Base-by-base conservation (phyloP, 225 moss, liverwort and hornwort species). In the Polytrichum commune region DNA sequence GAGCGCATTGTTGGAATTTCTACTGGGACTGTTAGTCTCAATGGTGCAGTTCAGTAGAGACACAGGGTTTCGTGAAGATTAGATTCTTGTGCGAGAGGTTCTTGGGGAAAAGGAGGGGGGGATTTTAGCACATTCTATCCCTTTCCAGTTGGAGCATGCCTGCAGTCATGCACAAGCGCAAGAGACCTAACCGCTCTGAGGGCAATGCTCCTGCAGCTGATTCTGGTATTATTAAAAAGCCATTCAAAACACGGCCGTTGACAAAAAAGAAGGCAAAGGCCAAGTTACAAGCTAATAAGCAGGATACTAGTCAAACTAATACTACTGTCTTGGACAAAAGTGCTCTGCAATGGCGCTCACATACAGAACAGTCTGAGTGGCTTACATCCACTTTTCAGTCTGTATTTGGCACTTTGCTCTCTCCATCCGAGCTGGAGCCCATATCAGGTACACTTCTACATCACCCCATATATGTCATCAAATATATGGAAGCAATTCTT, bases 311-410 rank as follows among this genome's bases (percentile, higher is more conserved):
- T 77, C 67, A 6, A 46, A 13, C 4, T 46, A 46, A 13, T 46
- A 46, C 46, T 13, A 73, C 29, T 74, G 66, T 67, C 22, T 73
- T 74, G 22, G 87, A 89, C 29, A 73, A 64, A 65, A 83, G 71
- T 54, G 82, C 67, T 5, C 66, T 93, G 67, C 86, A 93, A 69
- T 89, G 93, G 93, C 80, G 83, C 55, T 30, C 87, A 7, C 57
- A 64, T 25, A 65, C 75, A 32, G 89, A 89, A 79, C 91, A 93
- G 73, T 84, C 87, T 19, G 78, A 82, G 77, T 91, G 91, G 93
- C 73, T 93, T 22, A 82, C 91, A 7, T 64, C 87, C 54, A 71
- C 78, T 29, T 91, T 89, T 18, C 83, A 76, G 25, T 74, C 80
- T 30, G 78, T 78, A 4, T 89, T 79, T 20, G 87, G 85, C 62